A percentile compares a stretch with the other conserved stretches of the same genome.
Evolutionary conservation across 2,329 filamentous ascomycete genomes (phyloP).

Genomic region (Pseudogymnoascus sp.): DNA sequence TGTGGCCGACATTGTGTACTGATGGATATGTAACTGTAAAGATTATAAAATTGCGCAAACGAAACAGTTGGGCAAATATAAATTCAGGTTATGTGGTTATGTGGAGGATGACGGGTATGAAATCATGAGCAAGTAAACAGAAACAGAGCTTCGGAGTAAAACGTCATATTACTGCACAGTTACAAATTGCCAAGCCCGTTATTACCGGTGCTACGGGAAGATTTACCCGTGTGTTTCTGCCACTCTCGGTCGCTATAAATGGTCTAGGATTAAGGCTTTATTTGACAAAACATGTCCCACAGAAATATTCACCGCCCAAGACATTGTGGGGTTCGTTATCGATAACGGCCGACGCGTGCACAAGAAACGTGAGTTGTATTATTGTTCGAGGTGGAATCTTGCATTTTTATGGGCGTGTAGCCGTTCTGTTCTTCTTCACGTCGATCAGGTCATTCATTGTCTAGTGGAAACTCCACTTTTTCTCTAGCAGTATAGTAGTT

Average conservation of each 20-base stretch:
- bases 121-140: constrained; percentile 5
- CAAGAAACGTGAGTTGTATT: not conserved
- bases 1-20: constrained; percentile 59
- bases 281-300: not conserved
- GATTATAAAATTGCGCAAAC: not conserved
- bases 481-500: not conserved
- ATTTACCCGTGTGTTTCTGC: not conserved
- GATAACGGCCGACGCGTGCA: not conserved
- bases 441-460: not conserved
- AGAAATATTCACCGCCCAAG: not conserved
- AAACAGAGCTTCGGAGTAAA: constrained; percentile 2
- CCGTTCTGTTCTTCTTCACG: not conserved
- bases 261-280: not conserved
- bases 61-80: not conserved
- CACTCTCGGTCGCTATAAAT: not conserved
- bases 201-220: not conserved
- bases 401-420: not conserved
- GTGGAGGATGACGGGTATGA: not conserved
- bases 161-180: constrained; percentile 3
- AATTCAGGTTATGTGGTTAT: not conserved
- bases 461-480: not conserved
- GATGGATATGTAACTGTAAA: not conserved
- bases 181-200: constrained; percentile 4
- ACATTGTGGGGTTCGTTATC: not conserved
- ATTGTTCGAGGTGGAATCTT: not conserved